Conservation (phyloP, 345 rosid genomes). For the Melaleuca quinquenervia region DNA sequence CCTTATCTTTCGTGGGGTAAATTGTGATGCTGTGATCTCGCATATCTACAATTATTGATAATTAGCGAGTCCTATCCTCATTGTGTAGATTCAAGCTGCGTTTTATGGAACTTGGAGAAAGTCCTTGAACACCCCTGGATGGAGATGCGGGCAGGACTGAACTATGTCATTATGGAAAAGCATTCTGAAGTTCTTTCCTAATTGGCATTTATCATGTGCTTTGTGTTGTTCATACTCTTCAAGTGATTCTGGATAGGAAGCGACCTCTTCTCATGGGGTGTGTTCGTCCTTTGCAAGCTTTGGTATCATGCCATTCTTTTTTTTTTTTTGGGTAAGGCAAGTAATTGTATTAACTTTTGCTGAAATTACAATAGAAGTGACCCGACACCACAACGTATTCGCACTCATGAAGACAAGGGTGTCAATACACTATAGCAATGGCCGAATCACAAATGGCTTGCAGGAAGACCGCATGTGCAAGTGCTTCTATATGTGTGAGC, state of each 20-base stretch:
- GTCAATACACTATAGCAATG: too few relatives aligned
- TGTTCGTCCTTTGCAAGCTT: not conserved
- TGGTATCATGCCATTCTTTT: not conserved
- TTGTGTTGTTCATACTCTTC: not conserved
- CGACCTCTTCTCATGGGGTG: not conserved
- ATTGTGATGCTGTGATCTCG: not conserved
- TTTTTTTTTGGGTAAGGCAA: too few relatives aligned
- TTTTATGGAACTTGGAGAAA: not conserved
- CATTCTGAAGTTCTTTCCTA: accelerated
- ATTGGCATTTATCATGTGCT: not conserved
- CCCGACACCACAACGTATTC: too few relatives aligned
- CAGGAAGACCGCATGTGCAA: not conserved
- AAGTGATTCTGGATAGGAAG: not conserved
- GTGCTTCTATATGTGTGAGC: not conserved
- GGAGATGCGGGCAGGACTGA: not conserved
- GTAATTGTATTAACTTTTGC: too few relatives aligned
- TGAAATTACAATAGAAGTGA: too few relatives aligned
- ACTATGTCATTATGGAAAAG: not conserved
- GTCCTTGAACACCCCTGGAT: not conserved
- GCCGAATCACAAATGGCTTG: not conserved
- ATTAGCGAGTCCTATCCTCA: not conserved
- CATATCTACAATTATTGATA: not conserved
- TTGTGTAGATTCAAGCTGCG: not conserved
- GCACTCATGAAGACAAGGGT: too few relatives aligned
- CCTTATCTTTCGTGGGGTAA: not conserved